Conservation (phyloP, 805 yeast species). For the Teunomyces gatunensis region DNA sequence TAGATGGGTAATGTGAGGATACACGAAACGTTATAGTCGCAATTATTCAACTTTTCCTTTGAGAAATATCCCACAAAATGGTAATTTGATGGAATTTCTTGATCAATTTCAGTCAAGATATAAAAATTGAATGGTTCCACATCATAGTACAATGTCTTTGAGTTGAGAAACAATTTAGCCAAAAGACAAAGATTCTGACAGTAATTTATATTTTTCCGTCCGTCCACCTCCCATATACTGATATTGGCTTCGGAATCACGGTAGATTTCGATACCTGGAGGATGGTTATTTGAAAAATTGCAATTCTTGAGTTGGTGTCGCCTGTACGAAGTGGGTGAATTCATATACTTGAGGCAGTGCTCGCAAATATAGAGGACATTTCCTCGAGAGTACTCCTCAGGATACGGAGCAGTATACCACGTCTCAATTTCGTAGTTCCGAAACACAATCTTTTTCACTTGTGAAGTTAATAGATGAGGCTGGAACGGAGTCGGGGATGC, state of each 20-base stretch:
- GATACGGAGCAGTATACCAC: constrained; percentile 93
- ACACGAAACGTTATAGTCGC: constrained; percentile 84
- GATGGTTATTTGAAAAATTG: constrained; percentile 50
- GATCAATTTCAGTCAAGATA: constrained; percentile 69
- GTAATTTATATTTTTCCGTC: constrained; percentile 73
- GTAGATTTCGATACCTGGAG: constrained; percentile 55
- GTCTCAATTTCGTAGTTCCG: constrained; percentile 75
- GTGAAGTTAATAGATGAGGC: constrained; percentile 23
- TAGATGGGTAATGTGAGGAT: constrained; percentile 84
- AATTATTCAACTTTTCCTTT: constrained; percentile 74
- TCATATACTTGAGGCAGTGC: constrained; percentile 76
- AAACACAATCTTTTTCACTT: constrained; percentile 64
- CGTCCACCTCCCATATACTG: constrained; percentile 60
- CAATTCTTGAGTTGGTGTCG: constrained; percentile 77
- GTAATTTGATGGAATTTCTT: constrained; percentile 38
- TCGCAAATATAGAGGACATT: constrained; percentile 74
- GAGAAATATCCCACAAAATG: constrained; percentile 94
- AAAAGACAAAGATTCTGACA: constrained; percentile 88
- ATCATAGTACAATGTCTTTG: constrained; percentile 89
- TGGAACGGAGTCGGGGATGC: constrained; percentile 15
- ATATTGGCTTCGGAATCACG: constrained; percentile 28
- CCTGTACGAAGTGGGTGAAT: constrained; percentile 59
- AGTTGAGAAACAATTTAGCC: constrained; percentile 85
- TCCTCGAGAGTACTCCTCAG: constrained; percentile 72
- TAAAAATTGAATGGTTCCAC: constrained; percentile 95